phyloP scores from a whole-genome alignment of 1,284 basidiomycete genomes.

The Trichosporon faecale region DNA sequence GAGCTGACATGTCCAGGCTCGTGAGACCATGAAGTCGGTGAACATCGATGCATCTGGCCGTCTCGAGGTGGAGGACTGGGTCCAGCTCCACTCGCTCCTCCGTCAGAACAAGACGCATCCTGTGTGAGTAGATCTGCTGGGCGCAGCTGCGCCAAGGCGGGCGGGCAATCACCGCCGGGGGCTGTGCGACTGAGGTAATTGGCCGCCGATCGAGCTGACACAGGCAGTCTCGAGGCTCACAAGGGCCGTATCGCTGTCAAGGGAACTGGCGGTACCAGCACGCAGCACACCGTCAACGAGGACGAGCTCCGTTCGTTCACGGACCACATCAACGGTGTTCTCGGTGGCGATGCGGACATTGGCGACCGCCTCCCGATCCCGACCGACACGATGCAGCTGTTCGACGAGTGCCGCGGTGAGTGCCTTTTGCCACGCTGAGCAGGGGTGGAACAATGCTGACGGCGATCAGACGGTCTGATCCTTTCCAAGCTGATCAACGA shows the following conservation, averaged over 20 bases:
- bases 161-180: not conserved
- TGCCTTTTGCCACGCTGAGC: slow-evolving; percentile 7
- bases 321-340: slow-evolving; percentile 87
- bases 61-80: slow-evolving; percentile 97
- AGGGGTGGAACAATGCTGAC: not conserved
- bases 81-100: slow-evolving; percentile 57
- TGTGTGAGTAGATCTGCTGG: slow-evolving; percentile 32
- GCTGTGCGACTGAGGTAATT: not conserved
- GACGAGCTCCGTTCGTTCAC: slow-evolving; percentile 96
- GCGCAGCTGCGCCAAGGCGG: not conserved
- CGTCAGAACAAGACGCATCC: slow-evolving; percentile 41
- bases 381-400: slow-evolving; percentile 97
- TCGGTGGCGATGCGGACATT: slow-evolving; percentile 85
- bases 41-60: slow-evolving; percentile 91
- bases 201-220: not conserved
- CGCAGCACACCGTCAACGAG: slow-evolving; percentile 97
- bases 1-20: slow-evolving; percentile 36
- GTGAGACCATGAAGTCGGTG: slow-evolving; percentile 86
- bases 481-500: slow-evolving; percentile 99
- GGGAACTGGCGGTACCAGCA: slow-evolving; percentile 85
- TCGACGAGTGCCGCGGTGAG: slow-evolving; percentile 80
- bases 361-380: slow-evolving; percentile 83
- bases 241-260: slow-evolving; percentile 89
- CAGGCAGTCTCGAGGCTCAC: slow-evolving; percentile 64
- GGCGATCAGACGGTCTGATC: slow-evolving; percentile 72